Evolutionary conservation across 2,329 filamentous ascomycete species (phyloP), one percentile per base, ranked within the genome.

Genomic region (Hymenotorrendiella dingleyae): DNA sequence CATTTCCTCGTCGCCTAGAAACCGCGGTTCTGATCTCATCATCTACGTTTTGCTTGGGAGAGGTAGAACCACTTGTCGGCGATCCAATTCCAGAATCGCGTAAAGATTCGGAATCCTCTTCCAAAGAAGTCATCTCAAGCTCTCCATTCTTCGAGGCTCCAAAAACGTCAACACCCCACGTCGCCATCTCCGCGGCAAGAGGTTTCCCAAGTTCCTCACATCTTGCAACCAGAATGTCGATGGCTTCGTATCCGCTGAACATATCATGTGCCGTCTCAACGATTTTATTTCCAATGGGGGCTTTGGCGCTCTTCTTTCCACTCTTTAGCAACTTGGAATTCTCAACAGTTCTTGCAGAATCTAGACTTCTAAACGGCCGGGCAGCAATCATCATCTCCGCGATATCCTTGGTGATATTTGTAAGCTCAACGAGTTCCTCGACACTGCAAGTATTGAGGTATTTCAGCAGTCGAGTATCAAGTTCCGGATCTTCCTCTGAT

Each of bases 371-470:
- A 60, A 94, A 97, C 0, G 91, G 91, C 8, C 87, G 80, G 48
- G 85, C 74, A 1, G 78, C 75, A 9, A 94, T 67, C 42, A 97
- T 74, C 11, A 78, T 65, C 32, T 82, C 72, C 1, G 90, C 81
- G 35, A 82, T 73, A 5, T 81, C 77, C 52, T 84, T 75, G 26
- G 84, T 82, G 46, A 85, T 80, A 23, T 81, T 82, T 0, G 87
- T 87, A 47, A 96, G 82, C 53, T 94, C 90, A 2, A 84, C 78
- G 30, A 98, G 75, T 44, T 91, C 86, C 26, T 82, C 76, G 8
- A 78, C 68, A 4, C 80, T 78, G 61, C 86, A 93, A 0, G 73
- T 79, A 58, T 97, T 97, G 63, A 98, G 81, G 57, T 89, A 94
- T 6, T 80, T 74, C 21, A 97, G 69, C 6, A 96, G 76, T 42